A percentile compares a stretch with the other conserved stretches of the same genome.
Evolutionary conservation across 2,329 filamentous ascomycete species (phyloP).

Genomic region (Zymoseptoria tritici): DNA sequence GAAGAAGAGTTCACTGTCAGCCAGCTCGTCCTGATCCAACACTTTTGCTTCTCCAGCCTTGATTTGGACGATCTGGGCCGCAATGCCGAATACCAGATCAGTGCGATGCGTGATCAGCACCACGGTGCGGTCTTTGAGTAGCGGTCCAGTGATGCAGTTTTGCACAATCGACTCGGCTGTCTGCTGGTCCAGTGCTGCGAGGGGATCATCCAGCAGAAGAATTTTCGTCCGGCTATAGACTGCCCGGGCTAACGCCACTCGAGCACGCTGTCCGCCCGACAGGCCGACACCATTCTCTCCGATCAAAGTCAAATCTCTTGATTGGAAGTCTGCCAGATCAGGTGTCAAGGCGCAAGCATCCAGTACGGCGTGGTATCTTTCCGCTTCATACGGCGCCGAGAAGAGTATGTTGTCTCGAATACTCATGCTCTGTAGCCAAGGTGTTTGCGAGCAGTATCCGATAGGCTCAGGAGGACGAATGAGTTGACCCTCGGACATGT

Average conservation of each 20-base stretch:
- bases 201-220: constrained; percentile 41
- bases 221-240: constrained; percentile 41
- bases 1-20: neutral
- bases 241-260: constrained; percentile 42
- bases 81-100: constrained; percentile 65
- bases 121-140: constrained; percentile 48
- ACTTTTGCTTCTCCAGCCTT: constrained; percentile 47
- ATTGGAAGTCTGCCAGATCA: constrained; percentile 55
- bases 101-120: constrained; percentile 59
- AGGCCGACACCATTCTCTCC: constrained; percentile 42
- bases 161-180: constrained; percentile 56
- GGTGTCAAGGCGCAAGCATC: constrained; percentile 56
- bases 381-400: constrained; percentile 59
- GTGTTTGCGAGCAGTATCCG: constrained; percentile 58
- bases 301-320: constrained; percentile 52
- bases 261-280: constrained; percentile 42
- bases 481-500: constrained; percentile 45
- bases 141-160: constrained; percentile 48
- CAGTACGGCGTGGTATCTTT: constrained; percentile 60
- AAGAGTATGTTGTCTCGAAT: constrained; percentile 63
- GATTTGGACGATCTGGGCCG: constrained; percentile 67
- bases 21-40: constrained; percentile 19
- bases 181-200: constrained; percentile 48
- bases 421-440: constrained; percentile 64
- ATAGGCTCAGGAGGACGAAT: constrained; percentile 49